phyloP scores from a whole-genome alignment of 73 alveolate genomes.

The Chromera velia region DNA sequence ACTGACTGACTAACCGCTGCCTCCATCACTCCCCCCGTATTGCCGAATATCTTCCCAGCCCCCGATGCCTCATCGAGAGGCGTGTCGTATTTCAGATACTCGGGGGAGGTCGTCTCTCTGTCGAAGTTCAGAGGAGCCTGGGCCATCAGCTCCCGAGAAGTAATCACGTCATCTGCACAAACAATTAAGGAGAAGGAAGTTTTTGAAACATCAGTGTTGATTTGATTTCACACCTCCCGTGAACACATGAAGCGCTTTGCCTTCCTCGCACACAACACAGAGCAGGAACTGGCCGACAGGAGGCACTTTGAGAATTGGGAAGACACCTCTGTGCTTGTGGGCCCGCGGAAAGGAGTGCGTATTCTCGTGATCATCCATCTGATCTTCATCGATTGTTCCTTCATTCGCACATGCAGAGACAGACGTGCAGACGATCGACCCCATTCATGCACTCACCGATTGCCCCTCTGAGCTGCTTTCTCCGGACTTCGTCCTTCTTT shows the following conservation, averaged over 20 bases:
- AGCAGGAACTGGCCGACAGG: too few relatives aligned
- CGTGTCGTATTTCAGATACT: not conserved
- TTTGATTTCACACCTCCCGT: too few relatives aligned
- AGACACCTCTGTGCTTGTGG: too few relatives aligned
- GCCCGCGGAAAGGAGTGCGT: too few relatives aligned
- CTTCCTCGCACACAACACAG: too few relatives aligned
- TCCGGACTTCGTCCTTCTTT: not conserved
- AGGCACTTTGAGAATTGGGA: too few relatives aligned
- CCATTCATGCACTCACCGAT: not conserved
- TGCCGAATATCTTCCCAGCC: not conserved
- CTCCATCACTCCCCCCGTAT: not conserved
- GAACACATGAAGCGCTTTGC: too few relatives aligned
- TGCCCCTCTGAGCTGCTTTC: not conserved
- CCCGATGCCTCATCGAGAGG: not conserved
- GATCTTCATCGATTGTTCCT: too few relatives aligned
- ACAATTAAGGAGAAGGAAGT: too few relatives aligned
- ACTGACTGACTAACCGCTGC: too few relatives aligned
- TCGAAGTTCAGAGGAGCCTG: not conserved
- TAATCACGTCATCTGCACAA: not conserved
- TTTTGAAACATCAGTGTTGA: too few relatives aligned
- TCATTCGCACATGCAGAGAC: not conserved
- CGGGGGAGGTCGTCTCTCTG: not conserved
- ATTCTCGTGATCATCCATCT: too few relatives aligned
- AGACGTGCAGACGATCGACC: not conserved
- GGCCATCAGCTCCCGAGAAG: not conserved